A percentile compares a stretch with the other conserved stretches of the same genome.
These are phyloP conservation scores for Cymbopogon citratus DNA, from an alignment of 176 grass and related monocot genomes.

Conservation along the genomic window DNA sequence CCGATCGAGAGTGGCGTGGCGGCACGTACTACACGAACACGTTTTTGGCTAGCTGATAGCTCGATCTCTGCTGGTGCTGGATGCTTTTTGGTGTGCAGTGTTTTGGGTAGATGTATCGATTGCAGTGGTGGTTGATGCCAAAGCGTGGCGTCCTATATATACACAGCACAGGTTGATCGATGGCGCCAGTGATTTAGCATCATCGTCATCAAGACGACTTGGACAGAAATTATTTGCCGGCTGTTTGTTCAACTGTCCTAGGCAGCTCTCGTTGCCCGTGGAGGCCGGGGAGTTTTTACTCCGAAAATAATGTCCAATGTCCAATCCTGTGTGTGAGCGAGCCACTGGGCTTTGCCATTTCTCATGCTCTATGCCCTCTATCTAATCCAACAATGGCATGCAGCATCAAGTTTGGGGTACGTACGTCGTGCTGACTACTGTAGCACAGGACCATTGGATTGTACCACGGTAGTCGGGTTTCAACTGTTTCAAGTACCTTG, in stretches of 20 bases:
- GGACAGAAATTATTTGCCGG: not conserved
- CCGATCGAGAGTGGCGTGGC: not conserved
- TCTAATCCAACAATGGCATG: not conserved
- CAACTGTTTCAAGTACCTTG: constrained; percentile 7
- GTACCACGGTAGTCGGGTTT: not conserved
- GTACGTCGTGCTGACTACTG: not conserved
- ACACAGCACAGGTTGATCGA: not conserved
- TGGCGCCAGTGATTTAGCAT: not conserved
- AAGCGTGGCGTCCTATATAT: not conserved
- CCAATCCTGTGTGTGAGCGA: not conserved
- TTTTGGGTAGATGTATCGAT: not conserved
- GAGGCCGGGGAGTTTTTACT: not conserved
- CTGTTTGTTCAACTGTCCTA: not conserved
- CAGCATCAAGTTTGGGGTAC: not conserved
- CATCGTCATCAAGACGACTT: not conserved
- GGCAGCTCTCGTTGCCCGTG: not conserved
- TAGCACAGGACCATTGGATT: not conserved
- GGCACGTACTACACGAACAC: too few species aligned
- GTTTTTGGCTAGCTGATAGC: not conserved
- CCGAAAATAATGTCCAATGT: not conserved
- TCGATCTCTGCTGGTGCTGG: too few species aligned
- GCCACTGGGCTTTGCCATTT: not conserved
- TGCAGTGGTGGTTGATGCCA: not conserved
- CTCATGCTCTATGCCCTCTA: not conserved
- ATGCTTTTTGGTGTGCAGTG: not conserved